Base-by-base conservation (phyloP, 2,329 filamentous ascomycete species). In the Talaromyces verruculosus region DNA sequence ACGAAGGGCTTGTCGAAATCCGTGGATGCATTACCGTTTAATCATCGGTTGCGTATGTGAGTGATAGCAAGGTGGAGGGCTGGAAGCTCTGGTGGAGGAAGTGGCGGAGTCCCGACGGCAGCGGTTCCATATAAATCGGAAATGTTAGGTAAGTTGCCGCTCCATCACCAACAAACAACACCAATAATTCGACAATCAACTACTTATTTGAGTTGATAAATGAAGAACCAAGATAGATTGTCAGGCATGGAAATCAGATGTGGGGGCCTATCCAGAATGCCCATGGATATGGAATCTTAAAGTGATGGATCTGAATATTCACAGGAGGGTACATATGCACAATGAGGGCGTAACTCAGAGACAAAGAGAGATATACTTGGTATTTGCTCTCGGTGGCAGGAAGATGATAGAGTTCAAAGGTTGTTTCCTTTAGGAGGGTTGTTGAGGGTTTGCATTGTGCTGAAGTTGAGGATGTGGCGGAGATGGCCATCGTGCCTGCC, bases 21-120 rank as follows among this genome's bases (percentile, higher is more conserved):
- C 19, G 53, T 25, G n/a, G 33, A 57, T 25, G 53, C 53, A 57
- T 57, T 57, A 57, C 53, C 53, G 33, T 57, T 57, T 11, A 17
- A 33, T 37, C 15, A 30, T 19, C 25, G 49, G 28, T 10, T 15
- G 47, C 13, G 13, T 15, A 19, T 55, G 51, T 10, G 35, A 8
- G 51, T 55, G 33, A 57, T 35, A 53, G 53, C 28, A 53, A 17
- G 35, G 49, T 17, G 8, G 51, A 37, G 37, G 30, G 33, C 22
- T 22, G 7, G 53, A 37, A 57, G 33, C 53, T 57, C 53, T 25
- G 53, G 13, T 39, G 53, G 33, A 55, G 19, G 47, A 55, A 55
- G 53, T 57, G 53, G 53, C 53, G 53, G 19, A 8, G 33, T 15
- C 6, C 11, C 39, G 53, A 39, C 53, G 33, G 28, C 51, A 55